Evolutionary conservation across 768 basidiomycete genomes (phyloP).

Genomic region (Grammothele lineata): DNA sequence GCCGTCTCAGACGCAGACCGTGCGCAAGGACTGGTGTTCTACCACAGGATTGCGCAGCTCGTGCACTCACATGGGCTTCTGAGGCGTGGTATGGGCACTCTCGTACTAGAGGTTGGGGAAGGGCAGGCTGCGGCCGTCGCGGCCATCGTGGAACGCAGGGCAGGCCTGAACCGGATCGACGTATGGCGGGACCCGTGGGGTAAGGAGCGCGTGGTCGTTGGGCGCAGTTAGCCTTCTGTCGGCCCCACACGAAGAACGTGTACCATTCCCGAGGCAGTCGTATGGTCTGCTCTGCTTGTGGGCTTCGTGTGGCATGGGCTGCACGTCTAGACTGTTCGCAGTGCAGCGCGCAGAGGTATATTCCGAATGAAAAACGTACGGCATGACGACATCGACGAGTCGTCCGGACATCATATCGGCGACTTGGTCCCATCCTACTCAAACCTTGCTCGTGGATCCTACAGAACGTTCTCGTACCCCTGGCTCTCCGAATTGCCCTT

Average conservation of each 20-base stretch:
- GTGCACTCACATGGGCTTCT: conserved; percentile 49
- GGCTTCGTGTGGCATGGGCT: conserved; percentile 75
- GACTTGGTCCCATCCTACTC: too few species aligned
- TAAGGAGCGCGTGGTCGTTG: conserved; percentile 67
- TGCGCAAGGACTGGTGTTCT: conserved; percentile 55
- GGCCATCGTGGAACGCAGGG: conserved; percentile 48
- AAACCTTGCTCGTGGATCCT: too few species aligned
- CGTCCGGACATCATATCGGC: too few species aligned
- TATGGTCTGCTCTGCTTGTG: conserved; percentile 74
- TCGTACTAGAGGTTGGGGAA: conserved; percentile 80
- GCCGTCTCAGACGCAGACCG: conserved; percentile 25
- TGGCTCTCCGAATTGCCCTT: too few species aligned
- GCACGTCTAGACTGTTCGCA: conserved; percentile 77
- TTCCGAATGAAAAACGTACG: too few species aligned
- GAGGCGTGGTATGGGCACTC: conserved; percentile 41
- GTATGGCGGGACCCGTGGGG: conserved; percentile 84
- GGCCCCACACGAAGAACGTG: conserved; percentile 33
- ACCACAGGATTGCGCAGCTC: conserved; percentile 66
- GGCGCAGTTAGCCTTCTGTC: conserved; percentile 6
- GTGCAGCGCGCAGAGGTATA: conserved; percentile 68
- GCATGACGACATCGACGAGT: too few species aligned
- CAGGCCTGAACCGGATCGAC: conserved; percentile 44
- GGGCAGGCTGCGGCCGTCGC: conserved; percentile 64
- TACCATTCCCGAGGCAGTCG: conserved; percentile 66
- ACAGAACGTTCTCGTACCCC: too few species aligned